Percentiles rank a stretch among this genome's conserved stretches.
Evolutionary conservation across 2,329 filamentous ascomycete genomes (phyloP).

Genomic region (Scedosporium minutisporum): DNA sequence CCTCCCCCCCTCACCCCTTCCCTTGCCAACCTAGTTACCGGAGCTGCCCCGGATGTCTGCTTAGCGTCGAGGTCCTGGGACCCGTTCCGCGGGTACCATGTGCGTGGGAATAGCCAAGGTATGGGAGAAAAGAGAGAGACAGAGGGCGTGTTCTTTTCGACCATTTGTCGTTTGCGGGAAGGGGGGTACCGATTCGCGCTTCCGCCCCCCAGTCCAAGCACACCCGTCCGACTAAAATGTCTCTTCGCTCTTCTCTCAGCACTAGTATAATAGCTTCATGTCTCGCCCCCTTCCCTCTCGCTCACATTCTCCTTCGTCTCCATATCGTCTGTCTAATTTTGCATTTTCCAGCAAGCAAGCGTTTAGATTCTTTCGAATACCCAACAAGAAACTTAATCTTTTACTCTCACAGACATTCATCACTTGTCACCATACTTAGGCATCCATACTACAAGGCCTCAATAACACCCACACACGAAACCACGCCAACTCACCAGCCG

Average conservation of each 20-base stretch:
- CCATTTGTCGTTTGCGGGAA: background rate
- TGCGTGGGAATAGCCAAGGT: background rate
- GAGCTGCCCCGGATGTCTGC: slow-evolving; percentile 1
- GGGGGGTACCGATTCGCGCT: background rate
- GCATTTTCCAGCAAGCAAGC: background rate
- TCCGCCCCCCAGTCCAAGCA: background rate
- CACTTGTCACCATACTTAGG: background rate
- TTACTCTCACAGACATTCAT: background rate
- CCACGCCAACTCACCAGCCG: no score
- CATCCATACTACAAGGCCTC: background rate
- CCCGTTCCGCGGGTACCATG: background rate
- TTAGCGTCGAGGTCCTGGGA: background rate
- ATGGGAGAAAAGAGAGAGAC: background rate
- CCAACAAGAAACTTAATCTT: background rate
- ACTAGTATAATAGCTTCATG: background rate
- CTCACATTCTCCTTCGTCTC: background rate
- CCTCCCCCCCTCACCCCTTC: background rate
- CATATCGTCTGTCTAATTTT: background rate
- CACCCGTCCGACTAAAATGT: background rate
- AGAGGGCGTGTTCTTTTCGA: background rate
- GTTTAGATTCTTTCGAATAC: background rate
- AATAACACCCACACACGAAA: no score
- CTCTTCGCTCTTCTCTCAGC: background rate
- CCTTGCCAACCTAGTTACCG: slow-evolving; percentile 1
- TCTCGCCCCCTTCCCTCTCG: background rate